Evolutionary conservation across 2,329 filamentous ascomycete species (phyloP).

Genomic region (Colletotrichum graminicola): DNA sequence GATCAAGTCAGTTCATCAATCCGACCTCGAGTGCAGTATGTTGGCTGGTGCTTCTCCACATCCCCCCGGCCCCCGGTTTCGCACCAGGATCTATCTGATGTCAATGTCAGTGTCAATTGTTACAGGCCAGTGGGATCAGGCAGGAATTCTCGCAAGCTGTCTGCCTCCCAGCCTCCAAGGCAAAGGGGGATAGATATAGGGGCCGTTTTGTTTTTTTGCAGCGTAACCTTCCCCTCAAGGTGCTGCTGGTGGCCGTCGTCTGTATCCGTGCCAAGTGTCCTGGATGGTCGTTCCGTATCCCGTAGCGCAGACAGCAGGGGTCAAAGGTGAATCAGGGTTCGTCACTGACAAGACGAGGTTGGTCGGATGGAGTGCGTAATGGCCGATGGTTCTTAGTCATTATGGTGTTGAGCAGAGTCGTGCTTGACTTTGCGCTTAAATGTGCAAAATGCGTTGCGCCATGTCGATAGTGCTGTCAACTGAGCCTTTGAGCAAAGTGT

Average conservation of each 20-base stretch:
- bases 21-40: background rate
- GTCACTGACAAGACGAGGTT: background rate
- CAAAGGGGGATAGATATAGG: background rate
- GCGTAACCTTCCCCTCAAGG: background rate
- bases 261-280: background rate
- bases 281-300: background rate
- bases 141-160: background rate
- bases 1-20: background rate
- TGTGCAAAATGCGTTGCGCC: conserved; percentile 9
- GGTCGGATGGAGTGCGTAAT: conserved; percentile 4
- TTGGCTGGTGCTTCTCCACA: conserved; percentile 18
- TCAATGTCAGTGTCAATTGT: background rate
- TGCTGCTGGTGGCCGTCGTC: background rate
- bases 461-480: conserved; percentile 1
- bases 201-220: background rate
- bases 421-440: conserved; percentile 32
- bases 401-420: background rate
- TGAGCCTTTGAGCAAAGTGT: conserved; percentile 3
- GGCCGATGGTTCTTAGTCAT: background rate
- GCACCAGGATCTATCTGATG: conserved; percentile 5
- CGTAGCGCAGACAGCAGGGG: background rate
- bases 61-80: conserved; percentile 15
- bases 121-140: background rate
- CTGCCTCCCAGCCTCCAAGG: background rate
- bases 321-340: background rate